Conservation (phyloP, 2,329 filamentous ascomycete species). For the Bipolaris gigantea region DNA sequence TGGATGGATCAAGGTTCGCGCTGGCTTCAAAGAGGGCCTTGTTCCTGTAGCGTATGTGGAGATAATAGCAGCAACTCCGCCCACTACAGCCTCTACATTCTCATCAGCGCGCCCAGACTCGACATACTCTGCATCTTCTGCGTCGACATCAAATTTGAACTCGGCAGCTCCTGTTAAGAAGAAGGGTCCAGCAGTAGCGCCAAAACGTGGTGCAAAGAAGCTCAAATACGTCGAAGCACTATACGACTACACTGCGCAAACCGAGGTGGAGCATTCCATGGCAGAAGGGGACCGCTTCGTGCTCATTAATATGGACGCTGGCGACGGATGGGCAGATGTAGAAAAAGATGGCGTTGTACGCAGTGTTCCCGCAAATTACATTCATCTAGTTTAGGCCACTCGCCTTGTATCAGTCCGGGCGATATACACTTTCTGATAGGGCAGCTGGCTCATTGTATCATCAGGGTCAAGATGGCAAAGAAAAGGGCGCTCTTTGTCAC, state of each 20-base stretch:
- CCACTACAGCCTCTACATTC: constrained; percentile 40
- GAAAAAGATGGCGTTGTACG: constrained; percentile 84
- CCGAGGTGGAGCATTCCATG: constrained; percentile 88
- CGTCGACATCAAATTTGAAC: constrained; percentile 61
- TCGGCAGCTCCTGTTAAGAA: constrained; percentile 62
- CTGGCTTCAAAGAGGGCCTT: constrained; percentile 75
- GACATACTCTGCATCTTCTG: constrained; percentile 76
- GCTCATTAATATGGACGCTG: constrained; percentile 80
- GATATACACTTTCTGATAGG: constrained; percentile 10
- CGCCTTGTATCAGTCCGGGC: constrained; percentile 19
- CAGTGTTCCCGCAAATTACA: constrained; percentile 92
- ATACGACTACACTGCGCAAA: constrained; percentile 87
- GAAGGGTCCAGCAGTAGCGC: constrained; percentile 89
- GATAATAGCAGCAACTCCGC: constrained; percentile 49
- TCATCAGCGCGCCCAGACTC: constrained; percentile 53
- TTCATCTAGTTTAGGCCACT: constrained; percentile 66
- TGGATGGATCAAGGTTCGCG: constrained; percentile 86
- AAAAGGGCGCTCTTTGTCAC: not conserved
- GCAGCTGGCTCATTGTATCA: not conserved
- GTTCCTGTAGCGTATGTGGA: constrained; percentile 89
- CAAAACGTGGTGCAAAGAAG: constrained; percentile 88
- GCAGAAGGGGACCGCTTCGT: constrained; percentile 88
- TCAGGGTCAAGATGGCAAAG: not conserved
- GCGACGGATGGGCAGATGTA: constrained; percentile 96
- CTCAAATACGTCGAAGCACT: constrained; percentile 89